Base-by-base conservation (phyloP, 352 stramenopile genomes). In the Phytophthora rubi region DNA sequence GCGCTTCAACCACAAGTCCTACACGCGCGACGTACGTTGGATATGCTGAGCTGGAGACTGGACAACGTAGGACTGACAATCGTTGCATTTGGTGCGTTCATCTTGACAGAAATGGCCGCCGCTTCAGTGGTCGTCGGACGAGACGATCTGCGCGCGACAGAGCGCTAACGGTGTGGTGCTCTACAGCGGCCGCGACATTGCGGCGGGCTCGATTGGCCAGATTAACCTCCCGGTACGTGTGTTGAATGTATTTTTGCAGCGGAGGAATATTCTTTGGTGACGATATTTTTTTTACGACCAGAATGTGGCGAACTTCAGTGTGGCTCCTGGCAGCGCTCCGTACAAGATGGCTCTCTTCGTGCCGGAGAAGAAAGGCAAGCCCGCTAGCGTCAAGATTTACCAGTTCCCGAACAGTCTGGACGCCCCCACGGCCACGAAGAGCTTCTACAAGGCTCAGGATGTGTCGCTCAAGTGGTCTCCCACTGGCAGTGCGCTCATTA, bases 371-470 rank as follows among this genome's bases (percentile, higher is more conserved):
- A 97, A 96, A 68, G 89, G 89, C 53, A 95, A 96, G 65, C 91
- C 91, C 18, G 91, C 91, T 21, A 94, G 88, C 51, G 84, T 97
- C 42, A 85, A 86, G 73, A 80, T 97, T 52, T 97, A 85, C 66
- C 85, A 93, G 62, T 96, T 95, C 70, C 88, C 86, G 0, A 75
- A 68, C 45, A 77, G 73, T 5, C 65, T 93, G 32, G 83, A 92
- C 47, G 75, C 76, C 1, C 69, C 88, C 39, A 82, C 91, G 45
- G 85, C 88, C 32, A 85, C 85, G 26, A 97, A 97, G 75, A 95
- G 82, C 70, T 97, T 97, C 71, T 97, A 96, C 83, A 96, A 97
- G 69, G 91, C 89, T 9, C 88, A 97, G 73, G 91, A 97, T 28
- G 90, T 95, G 76, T 85, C 80, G 49, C 82, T 97, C 44, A 97